phyloP scores from a whole-genome alignment of 108 stramenopile species.

The Skeletonema grethae region DNA sequence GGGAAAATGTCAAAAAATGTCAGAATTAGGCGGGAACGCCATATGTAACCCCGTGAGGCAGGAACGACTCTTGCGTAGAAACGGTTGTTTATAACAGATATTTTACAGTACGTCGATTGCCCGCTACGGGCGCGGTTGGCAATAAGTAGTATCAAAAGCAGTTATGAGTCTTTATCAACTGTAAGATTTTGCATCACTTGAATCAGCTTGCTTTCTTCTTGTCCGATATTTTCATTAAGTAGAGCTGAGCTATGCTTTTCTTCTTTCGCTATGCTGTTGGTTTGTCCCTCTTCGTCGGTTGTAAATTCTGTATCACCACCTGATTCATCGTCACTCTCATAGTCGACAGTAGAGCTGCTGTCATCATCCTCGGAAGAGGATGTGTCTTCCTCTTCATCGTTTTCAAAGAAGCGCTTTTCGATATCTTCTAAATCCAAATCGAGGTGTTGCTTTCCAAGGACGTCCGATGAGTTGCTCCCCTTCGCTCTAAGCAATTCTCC shows the following conservation, averaged over 20 bases:
- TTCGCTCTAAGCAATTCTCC: constrained; percentile 7
- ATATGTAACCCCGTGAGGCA: too few relatives aligned
- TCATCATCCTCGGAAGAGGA: constrained; percentile 11
- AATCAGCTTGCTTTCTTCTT: not conserved
- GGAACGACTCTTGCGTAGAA: too few relatives aligned
- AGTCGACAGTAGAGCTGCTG: not conserved
- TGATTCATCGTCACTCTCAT: constrained; percentile 17
- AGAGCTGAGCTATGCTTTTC: not conserved
- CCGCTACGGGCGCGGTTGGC: too few relatives aligned
- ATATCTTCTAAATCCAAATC: constrained; percentile 37
- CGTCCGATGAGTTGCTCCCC: not conserved
- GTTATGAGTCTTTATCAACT: not conserved
- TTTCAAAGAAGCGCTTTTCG: constrained; percentile 9
- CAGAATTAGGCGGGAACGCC: too few relatives aligned
- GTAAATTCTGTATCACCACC: not conserved
- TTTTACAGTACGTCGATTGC: too few relatives aligned
- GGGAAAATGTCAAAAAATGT: too few relatives aligned
- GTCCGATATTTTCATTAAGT: not conserved
- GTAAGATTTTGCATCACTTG: not conserved
- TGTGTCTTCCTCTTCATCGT: constrained; percentile 4
- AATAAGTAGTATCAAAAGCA: too few relatives aligned
- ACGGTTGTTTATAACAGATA: too few relatives aligned
- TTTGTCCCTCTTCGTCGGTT: constrained; percentile 3
- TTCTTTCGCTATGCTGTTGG: not conserved
- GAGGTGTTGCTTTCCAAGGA: constrained; percentile 8